Base-by-base conservation (phyloP, 192 early-diverging fungal species). In the Mortierella claussenii region DNA sequence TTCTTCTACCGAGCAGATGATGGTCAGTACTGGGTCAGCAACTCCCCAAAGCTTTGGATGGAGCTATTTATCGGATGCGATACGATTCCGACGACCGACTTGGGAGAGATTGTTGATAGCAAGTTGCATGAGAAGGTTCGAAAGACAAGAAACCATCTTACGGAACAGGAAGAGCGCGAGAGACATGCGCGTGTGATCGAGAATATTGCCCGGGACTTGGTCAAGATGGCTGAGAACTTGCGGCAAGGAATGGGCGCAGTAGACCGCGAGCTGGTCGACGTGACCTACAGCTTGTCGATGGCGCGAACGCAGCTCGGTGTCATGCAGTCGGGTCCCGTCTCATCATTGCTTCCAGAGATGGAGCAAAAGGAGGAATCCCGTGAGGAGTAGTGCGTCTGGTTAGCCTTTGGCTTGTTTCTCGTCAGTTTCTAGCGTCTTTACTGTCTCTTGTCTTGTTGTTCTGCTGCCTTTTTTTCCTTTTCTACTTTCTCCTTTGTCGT, bases 61-160 rank as follows among this genome's bases (percentile, higher is more conserved):
- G 73, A 76, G 47, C 53, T 76, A 12, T 76, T 76, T 44, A 76
- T 76, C 51, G 73, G 73, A 46, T 76, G 73, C 47, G 73, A 76
- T 33, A 76, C 73, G 20, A 76, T 76, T 30, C 73, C 73, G 5
- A 76, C 73, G 3, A 76, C 73, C 32, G 73, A 67, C 21, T 23
- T 76, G 27, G 73, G 73, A 10, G 73, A 76, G 53, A 37, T 76
- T 20, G 73, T 76, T 46, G 59, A 76, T 4, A 76, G 73, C 24
- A 40, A 50, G 49, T n/a, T 76, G 34, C 73, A 76, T 26, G 73
- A 76, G 26, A 76, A 76, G 65, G 73, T 76, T 1, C 73, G 73
- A 47, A 76, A 76, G 47, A 76, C 73, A 7, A 55, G 64, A 45
- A 76, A 76, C 59, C 64, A 51, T 1, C 20, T 76, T 17, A 36